phyloP scores from a whole-genome alignment of 2,329 filamentous ascomycete genomes.

The Bipolaris zeicola region DNA sequence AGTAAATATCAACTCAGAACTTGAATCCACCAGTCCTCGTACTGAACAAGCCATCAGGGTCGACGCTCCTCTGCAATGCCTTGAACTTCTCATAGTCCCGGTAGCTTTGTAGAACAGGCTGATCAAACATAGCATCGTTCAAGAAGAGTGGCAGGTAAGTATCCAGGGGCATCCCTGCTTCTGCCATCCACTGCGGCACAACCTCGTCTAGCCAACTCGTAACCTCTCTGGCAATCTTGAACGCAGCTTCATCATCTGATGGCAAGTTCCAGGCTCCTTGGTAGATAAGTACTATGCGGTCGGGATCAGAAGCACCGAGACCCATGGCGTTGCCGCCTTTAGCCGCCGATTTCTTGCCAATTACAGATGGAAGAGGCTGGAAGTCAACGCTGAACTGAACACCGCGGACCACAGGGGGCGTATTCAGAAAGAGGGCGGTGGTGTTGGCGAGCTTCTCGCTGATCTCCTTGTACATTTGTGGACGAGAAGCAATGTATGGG shows the following conservation, averaged over 20 bases:
- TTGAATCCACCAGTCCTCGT: conserved; percentile 30
- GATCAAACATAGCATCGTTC: conserved; percentile 33
- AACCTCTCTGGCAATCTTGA: conserved; percentile 21
- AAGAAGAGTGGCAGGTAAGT: conserved; percentile 31
- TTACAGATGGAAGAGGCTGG: conserved; percentile 28
- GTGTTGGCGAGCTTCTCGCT: conserved; percentile 36
- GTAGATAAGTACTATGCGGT: conserved; percentile 30
- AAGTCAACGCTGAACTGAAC: conserved; percentile 33
- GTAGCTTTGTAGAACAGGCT: conserved; percentile 28
- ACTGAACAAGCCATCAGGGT: conserved; percentile 30
- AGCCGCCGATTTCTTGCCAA: conserved; percentile 24
- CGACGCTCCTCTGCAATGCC: conserved; percentile 26
- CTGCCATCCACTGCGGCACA: conserved; percentile 29
- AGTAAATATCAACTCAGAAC: conserved; percentile 12
- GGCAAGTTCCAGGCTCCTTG: conserved; percentile 25
- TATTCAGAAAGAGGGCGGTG: conserved; percentile 28
- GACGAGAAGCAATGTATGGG: conserved; percentile 32
- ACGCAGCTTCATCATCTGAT: conserved; percentile 21
- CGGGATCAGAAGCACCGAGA: conserved; percentile 25
- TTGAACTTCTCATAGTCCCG: conserved; percentile 26
- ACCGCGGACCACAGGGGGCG: conserved; percentile 12
- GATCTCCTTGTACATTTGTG: conserved; percentile 45
- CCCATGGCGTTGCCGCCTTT: conserved; percentile 36
- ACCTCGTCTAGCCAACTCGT: conserved; percentile 31
- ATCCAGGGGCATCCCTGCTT: conserved; percentile 24